Percentiles rank a stretch among this genome's conserved stretches.
phyloP scores from a whole-genome alignment of 345 rosid species.

The Acer yangbiense region DNA sequence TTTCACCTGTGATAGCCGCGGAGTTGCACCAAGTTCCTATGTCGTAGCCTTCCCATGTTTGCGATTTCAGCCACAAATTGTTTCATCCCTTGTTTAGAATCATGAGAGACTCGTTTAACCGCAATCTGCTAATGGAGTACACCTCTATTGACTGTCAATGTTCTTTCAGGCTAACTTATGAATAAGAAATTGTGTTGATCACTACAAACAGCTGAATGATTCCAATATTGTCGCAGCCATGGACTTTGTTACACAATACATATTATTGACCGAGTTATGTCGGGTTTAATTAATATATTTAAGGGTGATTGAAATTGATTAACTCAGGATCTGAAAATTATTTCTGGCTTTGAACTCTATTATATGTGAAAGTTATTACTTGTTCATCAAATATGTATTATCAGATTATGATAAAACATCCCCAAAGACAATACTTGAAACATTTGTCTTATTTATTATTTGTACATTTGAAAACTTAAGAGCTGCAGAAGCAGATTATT shows the following conservation, averaged over 20 bases:
- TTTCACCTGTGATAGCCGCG: constrained; percentile 40
- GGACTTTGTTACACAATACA: too few species aligned
- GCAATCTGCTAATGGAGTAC: constrained; percentile 51
- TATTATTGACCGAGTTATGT: background rate
- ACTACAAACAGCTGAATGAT: too few species aligned
- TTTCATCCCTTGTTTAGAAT: constrained; percentile 52
- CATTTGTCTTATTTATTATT: too few species aligned
- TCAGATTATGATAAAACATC: background rate
- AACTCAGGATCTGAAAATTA: too few species aligned
- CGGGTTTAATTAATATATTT: background rate
- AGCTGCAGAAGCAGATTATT: constrained; percentile 14
- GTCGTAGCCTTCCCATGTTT: constrained; percentile 35
- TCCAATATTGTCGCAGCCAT: too few species aligned
- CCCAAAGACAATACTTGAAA: background rate
- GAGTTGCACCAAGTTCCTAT: constrained; percentile 43
- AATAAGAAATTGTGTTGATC: too few species aligned
- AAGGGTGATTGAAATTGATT: too few species aligned
- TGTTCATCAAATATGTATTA: background rate
- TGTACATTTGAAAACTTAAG: background rate
- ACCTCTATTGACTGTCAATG: constrained; percentile 31
- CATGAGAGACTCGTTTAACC: constrained; percentile 51
- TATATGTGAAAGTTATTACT: background rate
- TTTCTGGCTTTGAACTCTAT: too few species aligned
- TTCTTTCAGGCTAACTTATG: too few species aligned
- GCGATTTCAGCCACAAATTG: constrained; percentile 27